Conservation (phyloP, 148 eudicot species). For the Agrostemma githago region DNA sequence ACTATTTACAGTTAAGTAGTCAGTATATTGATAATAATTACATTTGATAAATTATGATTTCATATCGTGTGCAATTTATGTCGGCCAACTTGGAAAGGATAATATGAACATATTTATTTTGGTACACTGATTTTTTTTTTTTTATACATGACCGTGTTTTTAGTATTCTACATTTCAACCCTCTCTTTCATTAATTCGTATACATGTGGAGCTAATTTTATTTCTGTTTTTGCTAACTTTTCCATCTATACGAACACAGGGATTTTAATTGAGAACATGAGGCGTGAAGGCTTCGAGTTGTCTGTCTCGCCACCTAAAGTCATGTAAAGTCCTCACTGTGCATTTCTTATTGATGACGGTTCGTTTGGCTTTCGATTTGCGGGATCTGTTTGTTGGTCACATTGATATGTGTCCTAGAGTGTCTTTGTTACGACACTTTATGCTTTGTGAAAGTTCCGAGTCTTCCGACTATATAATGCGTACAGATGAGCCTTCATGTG, state of each 20-base stretch:
- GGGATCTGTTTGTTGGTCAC: neutral
- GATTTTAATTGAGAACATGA: constrained; percentile 96
- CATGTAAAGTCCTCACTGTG: constrained; percentile 55
- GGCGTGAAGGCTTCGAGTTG: constrained; percentile 99
- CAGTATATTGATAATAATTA: neutral
- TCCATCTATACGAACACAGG: constrained; percentile 39
- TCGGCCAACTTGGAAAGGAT: neutral
- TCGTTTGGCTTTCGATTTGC: neutral
- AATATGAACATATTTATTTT: neutral
- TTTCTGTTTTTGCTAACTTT: constrained; percentile 16
- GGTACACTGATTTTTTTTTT: neutral
- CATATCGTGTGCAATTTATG: neutral
- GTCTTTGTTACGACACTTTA: neutral
- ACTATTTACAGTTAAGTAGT: neutral
- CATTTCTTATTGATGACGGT: neutral
- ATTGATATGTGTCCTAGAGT: neutral
- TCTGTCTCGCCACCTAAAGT: constrained; percentile 98
- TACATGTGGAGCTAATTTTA: neutral
- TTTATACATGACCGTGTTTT: too few relatives aligned
- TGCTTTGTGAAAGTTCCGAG: neutral
- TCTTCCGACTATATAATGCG: neutral
- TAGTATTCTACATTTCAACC: too few relatives aligned
- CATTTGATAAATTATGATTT: neutral
- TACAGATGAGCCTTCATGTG: neutral
- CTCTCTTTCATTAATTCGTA: too few relatives aligned